Evolutionary conservation across 768 basidiomycete species (phyloP), one percentile per base, ranked within the genome.

Genomic region (Rhodotorula sphaerocarpa): DNA sequence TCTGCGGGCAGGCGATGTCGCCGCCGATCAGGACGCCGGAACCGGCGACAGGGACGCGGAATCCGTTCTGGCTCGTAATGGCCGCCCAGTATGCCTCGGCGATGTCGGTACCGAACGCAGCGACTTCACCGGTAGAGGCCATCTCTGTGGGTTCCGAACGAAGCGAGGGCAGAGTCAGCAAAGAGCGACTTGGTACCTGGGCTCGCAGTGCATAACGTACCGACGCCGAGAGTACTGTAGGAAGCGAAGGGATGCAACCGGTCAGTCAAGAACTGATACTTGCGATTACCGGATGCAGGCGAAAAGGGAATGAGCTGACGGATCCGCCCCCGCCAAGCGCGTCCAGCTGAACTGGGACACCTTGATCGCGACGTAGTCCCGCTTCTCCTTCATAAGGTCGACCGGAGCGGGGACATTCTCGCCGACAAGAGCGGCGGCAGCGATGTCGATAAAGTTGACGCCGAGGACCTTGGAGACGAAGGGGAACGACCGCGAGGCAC

Each of bases 401-500:
- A 92, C 76, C 10, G 95, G 88, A 66, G 85, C 63, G 3, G 95
- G 95, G 0, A 97, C 89, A 67, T 90, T 80, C 62, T 86, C 80
- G 57, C 83, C 86, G 25, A 86, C 82, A 68, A 93, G 93, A 25
- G 91, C 91, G 30, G 84, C 81, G 21, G 90, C 86, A 20, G 93
- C 93, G 44, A 85, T 85, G 66, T 97, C 88, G 70, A 99, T 90
- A 76, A 97, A 97, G 80, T 99, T 96, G 76, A 86, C 86, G 48
- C 90, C 93, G 66, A 97, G 81, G 23, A 97, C 93, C 79, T 97
- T 97, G 63, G 90, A 95, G 5, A 99, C 95, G 78, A 99, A 99
- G 66, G 93, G 92, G 87, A 97, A 97, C 34, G 90, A 93, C 27
- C 95, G 86, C 30, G 93, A 97, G 21, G 95, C 95, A 61, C 95